Conservation (phyloP, 345 rosid species). For the Erucastrum elatum region DNA sequence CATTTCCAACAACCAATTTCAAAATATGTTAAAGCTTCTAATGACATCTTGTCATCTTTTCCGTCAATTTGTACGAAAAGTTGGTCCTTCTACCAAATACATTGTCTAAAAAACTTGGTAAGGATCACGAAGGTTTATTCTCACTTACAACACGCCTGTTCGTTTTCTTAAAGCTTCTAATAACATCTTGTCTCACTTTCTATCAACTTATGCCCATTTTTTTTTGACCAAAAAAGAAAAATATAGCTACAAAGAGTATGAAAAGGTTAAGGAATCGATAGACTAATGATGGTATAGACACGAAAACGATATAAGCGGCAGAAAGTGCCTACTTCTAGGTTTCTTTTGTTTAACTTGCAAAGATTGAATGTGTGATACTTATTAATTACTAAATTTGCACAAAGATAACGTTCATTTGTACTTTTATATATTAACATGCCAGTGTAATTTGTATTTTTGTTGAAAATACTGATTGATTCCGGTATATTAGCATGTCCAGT, state of each 20-base stretch:
- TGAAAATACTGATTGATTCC: neutral
- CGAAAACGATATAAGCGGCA: conserved; percentile 33
- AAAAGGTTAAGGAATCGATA: conserved; percentile 18
- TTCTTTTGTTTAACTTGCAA: conserved; percentile 2
- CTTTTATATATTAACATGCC: neutral
- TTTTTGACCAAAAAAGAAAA: too few species aligned
- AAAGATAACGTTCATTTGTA: neutral
- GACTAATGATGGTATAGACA: conserved; percentile 28
- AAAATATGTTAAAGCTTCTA: conserved; percentile 15
- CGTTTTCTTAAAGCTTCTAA: conserved; percentile 23
- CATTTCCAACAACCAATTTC: conserved; percentile 8
- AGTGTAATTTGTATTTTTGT: neutral
- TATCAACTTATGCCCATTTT: conserved; percentile 25
- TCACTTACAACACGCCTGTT: conserved; percentile 12
- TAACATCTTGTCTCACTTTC: conserved; percentile 30
- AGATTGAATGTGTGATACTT: neutral
- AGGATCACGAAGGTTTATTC: conserved; percentile 38
- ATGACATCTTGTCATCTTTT: conserved; percentile 18
- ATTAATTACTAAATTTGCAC: conserved; percentile 1
- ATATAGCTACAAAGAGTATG: conserved; percentile 14
- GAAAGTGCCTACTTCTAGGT: conserved; percentile 14
- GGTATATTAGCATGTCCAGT: neutral
- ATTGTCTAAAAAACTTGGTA: conserved; percentile 1
- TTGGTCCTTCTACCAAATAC: conserved; percentile 8
- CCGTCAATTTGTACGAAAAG: conserved; percentile 15